phyloP scores from a whole-genome alignment of 768 basidiomycete species.

The Pleurotus salmoneostramineus region DNA sequence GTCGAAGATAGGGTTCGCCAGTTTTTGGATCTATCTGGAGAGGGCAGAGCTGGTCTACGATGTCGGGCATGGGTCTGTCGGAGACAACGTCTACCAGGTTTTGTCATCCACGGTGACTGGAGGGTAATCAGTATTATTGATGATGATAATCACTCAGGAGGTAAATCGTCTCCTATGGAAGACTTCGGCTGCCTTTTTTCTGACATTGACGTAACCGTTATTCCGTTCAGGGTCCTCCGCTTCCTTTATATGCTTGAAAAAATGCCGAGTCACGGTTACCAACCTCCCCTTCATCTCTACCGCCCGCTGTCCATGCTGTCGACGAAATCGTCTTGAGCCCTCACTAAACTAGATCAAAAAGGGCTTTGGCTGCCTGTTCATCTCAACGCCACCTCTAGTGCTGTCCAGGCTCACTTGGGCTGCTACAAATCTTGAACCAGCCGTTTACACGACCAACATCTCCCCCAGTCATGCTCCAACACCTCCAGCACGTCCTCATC shows the following conservation, averaged over 20 bases:
- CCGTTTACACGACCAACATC: neutral
- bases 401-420: neutral
- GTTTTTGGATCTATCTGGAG: conserved; percentile 24
- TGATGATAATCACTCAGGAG: too few relatives aligned
- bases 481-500: neutral
- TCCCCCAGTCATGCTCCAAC: neutral
- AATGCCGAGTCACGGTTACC: too few relatives aligned
- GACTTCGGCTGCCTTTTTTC: neutral
- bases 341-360: too few relatives aligned
- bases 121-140: too few relatives aligned
- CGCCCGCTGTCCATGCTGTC: too few relatives aligned
- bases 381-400: neutral
- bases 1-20: conserved; percentile 48
- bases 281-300: too few relatives aligned
- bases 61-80: neutral
- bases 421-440: neutral
- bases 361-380: neutral
- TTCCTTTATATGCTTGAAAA: too few relatives aligned
- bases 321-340: too few relatives aligned
- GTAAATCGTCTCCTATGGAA: neutral
- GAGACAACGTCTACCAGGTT: neutral
- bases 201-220: neutral
- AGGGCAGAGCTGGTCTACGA: neutral
- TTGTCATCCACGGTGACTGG: too few relatives aligned
- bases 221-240: neutral